Evolutionary conservation across 352 stramenopile genomes (phyloP), one percentile per base, ranked within the genome.

Genomic region (Pythium grandisporangium): DNA sequence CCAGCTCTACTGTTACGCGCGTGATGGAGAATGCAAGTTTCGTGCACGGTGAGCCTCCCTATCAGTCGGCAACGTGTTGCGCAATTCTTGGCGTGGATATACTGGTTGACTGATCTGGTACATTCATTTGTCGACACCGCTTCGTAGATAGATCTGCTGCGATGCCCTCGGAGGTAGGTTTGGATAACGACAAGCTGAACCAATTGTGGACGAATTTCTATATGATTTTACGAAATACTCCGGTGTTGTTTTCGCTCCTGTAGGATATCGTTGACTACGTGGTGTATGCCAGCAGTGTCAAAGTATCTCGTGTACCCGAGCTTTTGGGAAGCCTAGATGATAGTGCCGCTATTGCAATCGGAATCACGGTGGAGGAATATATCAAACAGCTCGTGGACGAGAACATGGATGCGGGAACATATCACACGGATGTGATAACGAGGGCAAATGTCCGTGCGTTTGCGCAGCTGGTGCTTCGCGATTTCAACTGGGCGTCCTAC

Each of bases 341-440:
- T 37, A 80, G 77, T 6, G 77, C 80, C 16, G 77, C 80, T 5
- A 46, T 87, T 24, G 75, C 75, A 1, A 43, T 60, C 12, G 66
- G 67, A n/a, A 83, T 93, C 36, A 64, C 90, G 11, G 59, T 84
- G 29, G 74, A 93, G 26, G 79, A 93, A 44, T 90, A 84, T 50
- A 65, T 77, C 50, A 37, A 58, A 32, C 79, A 93, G 39, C 24
- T 90, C 8, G 49, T 84, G 1, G 39, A 70, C 7, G 32, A 39
- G n/a, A n/a, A n/a, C n/a, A n/a, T n/a, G n/a, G n/a, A n/a, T n/a
- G n/a, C n/a, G n/a, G n/a, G n/a, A n/a, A n/a, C n/a, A n/a, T n/a
- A n/a, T n/a, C n/a, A n/a, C n/a, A n/a, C n/a, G n/a, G n/a, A n/a
- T n/a, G n/a, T n/a, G n/a, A n/a, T n/a, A n/a, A n/a, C n/a, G n/a